phyloP scores from a whole-genome alignment of 2,329 filamentous ascomycete species.

The Beauveria scarabaeidicola region DNA sequence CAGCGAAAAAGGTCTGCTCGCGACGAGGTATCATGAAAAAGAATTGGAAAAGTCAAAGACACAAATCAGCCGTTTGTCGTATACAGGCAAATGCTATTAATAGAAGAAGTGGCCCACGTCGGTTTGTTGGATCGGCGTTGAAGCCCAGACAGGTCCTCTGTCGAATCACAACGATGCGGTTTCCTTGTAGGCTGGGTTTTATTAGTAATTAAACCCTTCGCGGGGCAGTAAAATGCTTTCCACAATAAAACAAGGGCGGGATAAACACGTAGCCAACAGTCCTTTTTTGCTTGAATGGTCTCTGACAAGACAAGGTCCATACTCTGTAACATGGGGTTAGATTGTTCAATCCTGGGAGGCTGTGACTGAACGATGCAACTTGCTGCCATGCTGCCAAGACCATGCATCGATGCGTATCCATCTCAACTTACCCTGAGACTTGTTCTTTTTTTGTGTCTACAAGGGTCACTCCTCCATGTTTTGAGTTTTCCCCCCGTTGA shows the following conservation, averaged over 20 bases:
- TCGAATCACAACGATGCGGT: neutral
- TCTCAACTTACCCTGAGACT: neutral
- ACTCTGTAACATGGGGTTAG: too few relatives aligned
- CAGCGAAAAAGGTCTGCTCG: neutral
- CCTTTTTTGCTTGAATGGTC: too few relatives aligned
- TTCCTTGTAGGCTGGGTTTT: neutral
- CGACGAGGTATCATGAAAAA: too few relatives aligned
- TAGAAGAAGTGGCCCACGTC: neutral
- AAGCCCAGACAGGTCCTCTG: neutral
- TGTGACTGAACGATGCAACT: neutral
- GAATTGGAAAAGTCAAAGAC: too few relatives aligned
- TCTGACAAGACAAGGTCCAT: too few relatives aligned
- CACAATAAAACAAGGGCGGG: neutral
- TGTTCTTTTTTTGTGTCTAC: neutral
- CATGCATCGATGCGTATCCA: neutral
- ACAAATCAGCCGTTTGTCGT: too few relatives aligned
- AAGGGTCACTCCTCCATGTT: neutral
- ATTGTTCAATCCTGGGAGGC: too few relatives aligned
- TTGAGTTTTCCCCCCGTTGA: neutral
- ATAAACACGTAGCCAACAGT: neutral
- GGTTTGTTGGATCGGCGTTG: neutral
- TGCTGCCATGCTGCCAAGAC: slow-evolving; percentile 1
- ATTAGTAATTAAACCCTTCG: neutral
- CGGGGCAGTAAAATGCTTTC: neutral
- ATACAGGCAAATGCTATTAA: too few relatives aligned